Conservation (phyloP, 1,139 yeast species). For the Yamadazyma blattariae region DNA sequence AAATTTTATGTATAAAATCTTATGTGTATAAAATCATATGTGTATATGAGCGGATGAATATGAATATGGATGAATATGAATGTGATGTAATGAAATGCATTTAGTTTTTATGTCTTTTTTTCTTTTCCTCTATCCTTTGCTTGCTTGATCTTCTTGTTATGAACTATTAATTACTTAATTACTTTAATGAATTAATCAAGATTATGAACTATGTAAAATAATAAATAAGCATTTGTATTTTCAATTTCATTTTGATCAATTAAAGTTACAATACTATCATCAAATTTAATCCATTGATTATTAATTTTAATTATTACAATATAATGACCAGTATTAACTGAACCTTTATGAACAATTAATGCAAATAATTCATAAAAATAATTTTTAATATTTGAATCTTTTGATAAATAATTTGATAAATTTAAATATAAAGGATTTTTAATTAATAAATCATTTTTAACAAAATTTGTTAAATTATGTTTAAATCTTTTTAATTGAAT, state of each 20-base stretch:
- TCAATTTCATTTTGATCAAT: constrained; percentile 64
- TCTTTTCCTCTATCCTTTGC: too few relatives aligned
- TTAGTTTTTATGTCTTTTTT: too few relatives aligned
- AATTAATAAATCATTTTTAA: constrained; percentile 76
- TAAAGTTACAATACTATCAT: constrained; percentile 80
- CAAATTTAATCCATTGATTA: constrained; percentile 86
- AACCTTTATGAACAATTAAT: constrained; percentile 84
- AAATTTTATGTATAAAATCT: too few relatives aligned
- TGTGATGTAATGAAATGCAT: too few relatives aligned
- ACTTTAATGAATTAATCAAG: too few relatives aligned
- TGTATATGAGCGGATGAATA: too few relatives aligned
- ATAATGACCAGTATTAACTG: constrained; percentile 94
- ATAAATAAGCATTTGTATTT: constrained; percentile 69
- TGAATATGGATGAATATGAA: too few relatives aligned
- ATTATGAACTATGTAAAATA: constrained; percentile 66
- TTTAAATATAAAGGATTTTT: constrained; percentile 70
- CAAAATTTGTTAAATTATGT: constrained; percentile 59
- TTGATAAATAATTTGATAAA: constrained; percentile 57
- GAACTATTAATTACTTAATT: too few relatives aligned
- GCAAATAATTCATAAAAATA: constrained; percentile 72
- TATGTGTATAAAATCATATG: too few relatives aligned
- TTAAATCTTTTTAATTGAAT: constrained; percentile 88
- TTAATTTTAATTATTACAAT: constrained; percentile 72
- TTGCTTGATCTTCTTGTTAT: too few relatives aligned
- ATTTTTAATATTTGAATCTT: constrained; percentile 6